Evolutionary conservation across 805 yeast species (phyloP).

Genomic region (Yarrowia hollandica): DNA sequence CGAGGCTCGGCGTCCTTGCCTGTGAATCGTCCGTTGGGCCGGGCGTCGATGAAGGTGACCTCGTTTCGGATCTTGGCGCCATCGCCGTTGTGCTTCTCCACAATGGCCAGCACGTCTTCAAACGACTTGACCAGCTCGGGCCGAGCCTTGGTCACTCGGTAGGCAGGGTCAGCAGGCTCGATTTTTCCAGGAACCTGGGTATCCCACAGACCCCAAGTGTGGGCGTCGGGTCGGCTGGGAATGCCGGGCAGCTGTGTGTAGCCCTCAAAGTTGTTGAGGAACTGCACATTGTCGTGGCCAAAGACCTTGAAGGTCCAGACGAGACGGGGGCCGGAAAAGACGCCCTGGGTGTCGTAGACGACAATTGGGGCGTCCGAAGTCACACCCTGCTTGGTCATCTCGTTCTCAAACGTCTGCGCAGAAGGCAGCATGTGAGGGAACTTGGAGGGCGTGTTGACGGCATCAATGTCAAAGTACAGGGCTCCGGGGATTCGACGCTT

Average conservation of each 20-base stretch:
- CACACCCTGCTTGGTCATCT: slow-evolving; percentile 42
- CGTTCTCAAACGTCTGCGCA: slow-evolving; percentile 52
- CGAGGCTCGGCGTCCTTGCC: slow-evolving; percentile 89
- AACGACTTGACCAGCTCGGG: slow-evolving; percentile 58
- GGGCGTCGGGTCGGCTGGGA: slow-evolving; percentile 32
- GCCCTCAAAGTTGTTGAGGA: slow-evolving; percentile 66
- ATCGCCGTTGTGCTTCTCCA: slow-evolving; percentile 44
- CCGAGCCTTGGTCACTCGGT: slow-evolving; percentile 41
- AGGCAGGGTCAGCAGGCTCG: slow-evolving; percentile 33
- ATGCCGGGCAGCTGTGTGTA: slow-evolving; percentile 46
- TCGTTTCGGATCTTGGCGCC: slow-evolving; percentile 34
- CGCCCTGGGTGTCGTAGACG: slow-evolving; percentile 81
- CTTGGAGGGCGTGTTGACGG: slow-evolving; percentile 57
- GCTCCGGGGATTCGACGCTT: slow-evolving; percentile 64
- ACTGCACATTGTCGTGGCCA: slow-evolving; percentile 67
- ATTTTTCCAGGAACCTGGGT: slow-evolving; percentile 52
- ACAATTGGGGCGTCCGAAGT: slow-evolving; percentile 57
- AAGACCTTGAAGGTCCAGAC: slow-evolving; percentile 85
- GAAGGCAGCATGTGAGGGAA: slow-evolving; percentile 93
- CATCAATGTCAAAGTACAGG: slow-evolving; percentile 77
- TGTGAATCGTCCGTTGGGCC: slow-evolving; percentile 70
- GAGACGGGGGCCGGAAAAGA: slow-evolving; percentile 85
- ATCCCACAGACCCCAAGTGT: slow-evolving; percentile 39
- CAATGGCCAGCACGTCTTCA: slow-evolving; percentile 65
- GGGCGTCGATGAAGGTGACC: slow-evolving; percentile 74